Percentiles rank a stretch among this genome's conserved stretches.
Evolutionary conservation across 805 yeast species (phyloP).

Genomic region (Teunomyces tritomae): DNA sequence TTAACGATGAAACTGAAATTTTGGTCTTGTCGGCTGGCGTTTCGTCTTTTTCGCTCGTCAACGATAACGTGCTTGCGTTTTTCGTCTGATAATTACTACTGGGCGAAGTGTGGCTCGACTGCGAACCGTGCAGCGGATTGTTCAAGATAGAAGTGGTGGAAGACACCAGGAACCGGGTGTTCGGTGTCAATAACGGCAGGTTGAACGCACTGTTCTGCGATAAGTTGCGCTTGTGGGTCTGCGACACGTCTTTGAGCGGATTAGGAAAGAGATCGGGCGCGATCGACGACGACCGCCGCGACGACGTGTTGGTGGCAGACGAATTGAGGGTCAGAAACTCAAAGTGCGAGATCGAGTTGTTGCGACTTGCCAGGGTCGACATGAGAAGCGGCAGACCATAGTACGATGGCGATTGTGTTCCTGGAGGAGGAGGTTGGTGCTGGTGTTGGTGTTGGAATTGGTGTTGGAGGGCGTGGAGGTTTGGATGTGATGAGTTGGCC

Average conservation of each 20-base stretch:
- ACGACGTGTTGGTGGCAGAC: conserved; percentile 19
- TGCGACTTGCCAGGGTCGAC: conserved; percentile 36
- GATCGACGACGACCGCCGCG: conserved; percentile 39
- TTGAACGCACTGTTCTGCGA: conserved; percentile 31
- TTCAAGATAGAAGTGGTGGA: conserved; percentile 8
- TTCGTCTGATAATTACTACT: conserved; percentile 8
- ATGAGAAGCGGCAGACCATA: conserved; percentile 29
- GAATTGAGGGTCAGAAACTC: conserved; percentile 20
- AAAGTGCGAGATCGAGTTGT: conserved; percentile 38
- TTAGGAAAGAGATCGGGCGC: conserved; percentile 46
- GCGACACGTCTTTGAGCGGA: conserved; percentile 18
- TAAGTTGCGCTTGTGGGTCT: conserved; percentile 24
- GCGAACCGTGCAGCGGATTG: conserved; percentile 1
- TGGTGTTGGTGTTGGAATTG: neutral
- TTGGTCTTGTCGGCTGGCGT: conserved; percentile 17
- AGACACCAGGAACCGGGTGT: conserved; percentile 23
- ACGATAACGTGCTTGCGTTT: neutral
- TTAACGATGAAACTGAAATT: conserved; percentile 33
- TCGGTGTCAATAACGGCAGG: conserved; percentile 26
- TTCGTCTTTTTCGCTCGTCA: conserved; percentile 2
- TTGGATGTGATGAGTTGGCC: conserved; percentile 11
- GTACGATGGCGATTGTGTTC: conserved; percentile 27
- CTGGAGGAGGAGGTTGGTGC: neutral
- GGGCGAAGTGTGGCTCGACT: conserved; percentile 9
- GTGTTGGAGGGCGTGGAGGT: conserved; percentile 5